These are phyloP conservation scores for Fusarium miscanthi DNA, from an alignment of 2,329 filamentous ascomycete species.

Conservation along the genomic window DNA sequence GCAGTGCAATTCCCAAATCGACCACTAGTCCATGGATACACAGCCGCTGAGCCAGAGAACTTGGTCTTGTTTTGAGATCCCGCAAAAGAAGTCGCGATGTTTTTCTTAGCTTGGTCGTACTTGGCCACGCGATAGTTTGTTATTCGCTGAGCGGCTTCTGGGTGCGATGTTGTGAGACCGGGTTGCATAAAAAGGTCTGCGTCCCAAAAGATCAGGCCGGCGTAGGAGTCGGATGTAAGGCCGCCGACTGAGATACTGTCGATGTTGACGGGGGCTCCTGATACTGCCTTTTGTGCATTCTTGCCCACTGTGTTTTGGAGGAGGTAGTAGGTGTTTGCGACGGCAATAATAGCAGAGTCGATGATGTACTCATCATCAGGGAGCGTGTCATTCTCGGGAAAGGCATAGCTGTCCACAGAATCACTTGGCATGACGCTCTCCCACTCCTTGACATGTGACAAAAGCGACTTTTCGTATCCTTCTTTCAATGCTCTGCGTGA, in stretches of 20 bases:
- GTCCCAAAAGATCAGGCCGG: slow-evolving; percentile 4
- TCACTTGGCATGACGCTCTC: not conserved
- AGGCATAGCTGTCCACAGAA: not conserved
- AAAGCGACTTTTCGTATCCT: not conserved
- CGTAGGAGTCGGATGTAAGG: slow-evolving; percentile 5
- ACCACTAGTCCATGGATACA: slow-evolving; percentile 4
- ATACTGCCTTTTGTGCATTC: not conserved
- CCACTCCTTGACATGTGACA: not conserved
- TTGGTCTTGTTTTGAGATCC: slow-evolving; percentile 1
- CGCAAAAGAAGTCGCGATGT: not conserved
- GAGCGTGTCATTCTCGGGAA: not conserved
- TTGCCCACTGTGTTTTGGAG: slow-evolving; percentile 4
- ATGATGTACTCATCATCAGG: slow-evolving; percentile 1
- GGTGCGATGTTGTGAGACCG: not conserved
- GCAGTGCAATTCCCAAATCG: not conserved
- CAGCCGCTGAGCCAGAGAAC: not conserved
- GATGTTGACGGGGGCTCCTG: not conserved
- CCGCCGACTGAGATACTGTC: slow-evolving; percentile 1
- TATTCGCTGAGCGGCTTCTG: slow-evolving; percentile 3
- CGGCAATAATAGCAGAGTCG: not conserved
- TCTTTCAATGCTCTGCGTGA: not conserved
- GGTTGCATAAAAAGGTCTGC: slow-evolving; percentile 13
- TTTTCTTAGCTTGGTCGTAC: not conserved
- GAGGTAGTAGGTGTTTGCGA: not conserved
- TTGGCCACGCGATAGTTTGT: slow-evolving; percentile 1